A percentile compares a stretch with the other conserved stretches of the same genome.
phyloP scores from a whole-genome alignment of 2,329 filamentous ascomycete genomes.

The Gaeumannomyces tritici region DNA sequence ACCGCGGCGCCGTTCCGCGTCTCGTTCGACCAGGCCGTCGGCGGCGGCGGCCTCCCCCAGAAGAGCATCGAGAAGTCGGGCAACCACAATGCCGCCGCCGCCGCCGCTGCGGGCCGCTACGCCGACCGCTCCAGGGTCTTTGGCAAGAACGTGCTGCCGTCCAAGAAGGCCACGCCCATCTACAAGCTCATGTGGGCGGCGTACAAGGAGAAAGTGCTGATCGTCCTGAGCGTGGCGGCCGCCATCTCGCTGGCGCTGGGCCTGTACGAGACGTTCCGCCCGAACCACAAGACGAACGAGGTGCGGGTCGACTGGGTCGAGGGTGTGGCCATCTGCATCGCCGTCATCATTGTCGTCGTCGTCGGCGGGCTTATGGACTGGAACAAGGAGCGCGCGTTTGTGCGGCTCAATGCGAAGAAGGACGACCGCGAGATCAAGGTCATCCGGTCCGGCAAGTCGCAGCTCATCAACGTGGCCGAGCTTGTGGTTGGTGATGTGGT shows the following conservation, averaged over 20 bases:
- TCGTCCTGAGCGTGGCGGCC: slow-evolving; percentile 59
- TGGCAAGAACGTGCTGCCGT: slow-evolving; percentile 2
- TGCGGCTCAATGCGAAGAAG: slow-evolving; percentile 71
- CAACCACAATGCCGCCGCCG: neutral
- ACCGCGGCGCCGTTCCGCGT: slow-evolving; percentile 9
- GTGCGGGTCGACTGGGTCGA: slow-evolving; percentile 52
- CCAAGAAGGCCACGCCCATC: slow-evolving; percentile 2
- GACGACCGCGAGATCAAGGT: slow-evolving; percentile 66
- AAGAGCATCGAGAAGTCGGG: neutral
- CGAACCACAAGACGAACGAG: slow-evolving; percentile 26
- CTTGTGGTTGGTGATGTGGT: slow-evolving; percentile 1
- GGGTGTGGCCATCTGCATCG: slow-evolving; percentile 54
- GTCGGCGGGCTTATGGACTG: slow-evolving; percentile 73
- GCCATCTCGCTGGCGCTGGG: slow-evolving; percentile 60
- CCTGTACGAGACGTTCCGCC: slow-evolving; percentile 54
- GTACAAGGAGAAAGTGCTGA: slow-evolving; percentile 60
- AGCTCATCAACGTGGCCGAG: neutral
- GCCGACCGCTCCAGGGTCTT: neutral
- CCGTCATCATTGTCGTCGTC: slow-evolving; percentile 66
- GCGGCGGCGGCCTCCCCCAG: neutral
- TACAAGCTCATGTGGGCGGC: slow-evolving; percentile 1
- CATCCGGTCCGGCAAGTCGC: slow-evolving; percentile 58
- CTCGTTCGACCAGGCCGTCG: neutral
- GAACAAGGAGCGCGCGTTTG: slow-evolving; percentile 73
- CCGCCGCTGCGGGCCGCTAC: neutral